Evolutionary conservation across 2,329 filamentous ascomycete species (phyloP).

Genomic region (Colletotrichum viniferum): DNA sequence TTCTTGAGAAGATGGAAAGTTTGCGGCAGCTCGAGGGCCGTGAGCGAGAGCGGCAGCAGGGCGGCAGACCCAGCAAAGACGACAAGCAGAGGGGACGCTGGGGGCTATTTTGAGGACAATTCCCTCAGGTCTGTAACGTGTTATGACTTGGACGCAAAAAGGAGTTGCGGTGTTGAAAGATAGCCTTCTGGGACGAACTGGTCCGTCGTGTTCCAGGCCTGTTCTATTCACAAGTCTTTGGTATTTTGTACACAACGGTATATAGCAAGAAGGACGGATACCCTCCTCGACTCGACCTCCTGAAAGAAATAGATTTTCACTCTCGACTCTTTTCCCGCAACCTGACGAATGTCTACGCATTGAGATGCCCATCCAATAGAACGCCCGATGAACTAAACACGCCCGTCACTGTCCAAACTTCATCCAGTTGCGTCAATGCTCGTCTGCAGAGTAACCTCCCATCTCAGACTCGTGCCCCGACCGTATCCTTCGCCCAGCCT

Average conservation of each 20-base stretch:
- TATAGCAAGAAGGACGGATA: constrained; percentile 30
- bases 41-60: constrained; percentile 58
- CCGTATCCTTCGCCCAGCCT: constrained; percentile 88
- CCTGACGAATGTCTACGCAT: not conserved
- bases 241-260: constrained; percentile 11
- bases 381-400: not conserved
- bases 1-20: constrained; percentile 94
- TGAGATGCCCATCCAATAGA: not conserved
- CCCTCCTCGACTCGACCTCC: constrained; percentile 30
- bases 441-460: constrained; percentile 93
- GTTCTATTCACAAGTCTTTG: not conserved
- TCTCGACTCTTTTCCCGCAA: not conserved
- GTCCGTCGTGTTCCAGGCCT: not conserved
- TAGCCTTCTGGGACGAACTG: not conserved
- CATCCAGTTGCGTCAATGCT: constrained; percentile 39
- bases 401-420: not conserved
- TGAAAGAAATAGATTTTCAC: constrained; percentile 4
- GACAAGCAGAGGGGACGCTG: constrained; percentile 51
- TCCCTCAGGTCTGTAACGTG: not conserved
- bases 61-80: constrained; percentile 37
- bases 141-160: constrained; percentile 14
- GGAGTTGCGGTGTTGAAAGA: constrained; percentile 17
- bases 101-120: constrained; percentile 49
- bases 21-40: constrained; percentile 82
- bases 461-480: constrained; percentile 75